Evolutionary conservation across 2,329 filamentous ascomycete species (phyloP).

Genomic region (Talaromyces islandicus): DNA sequence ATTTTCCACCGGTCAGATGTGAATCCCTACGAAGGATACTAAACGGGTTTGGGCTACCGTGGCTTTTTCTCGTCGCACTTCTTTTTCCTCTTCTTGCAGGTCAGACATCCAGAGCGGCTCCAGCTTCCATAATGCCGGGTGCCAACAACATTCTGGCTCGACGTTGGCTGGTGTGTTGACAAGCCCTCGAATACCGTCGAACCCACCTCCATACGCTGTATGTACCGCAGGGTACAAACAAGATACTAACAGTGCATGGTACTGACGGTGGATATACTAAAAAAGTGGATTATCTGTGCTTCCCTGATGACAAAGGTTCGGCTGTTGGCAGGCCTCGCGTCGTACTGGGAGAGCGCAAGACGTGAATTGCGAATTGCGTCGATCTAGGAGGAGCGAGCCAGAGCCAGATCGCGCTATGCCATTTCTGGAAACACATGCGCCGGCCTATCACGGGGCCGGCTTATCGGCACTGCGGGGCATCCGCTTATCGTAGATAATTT

Average conservation of each 20-base stretch:
- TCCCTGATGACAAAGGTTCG: background rate
- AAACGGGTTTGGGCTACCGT: conserved; percentile 16
- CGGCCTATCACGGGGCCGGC: background rate
- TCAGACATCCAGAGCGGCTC: conserved; percentile 36
- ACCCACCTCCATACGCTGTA: background rate
- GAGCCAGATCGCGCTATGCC: background rate
- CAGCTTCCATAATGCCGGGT: conserved; percentile 25
- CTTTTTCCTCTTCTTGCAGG: conserved; percentile 33
- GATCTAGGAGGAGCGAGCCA: background rate
- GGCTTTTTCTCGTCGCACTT: conserved; percentile 34
- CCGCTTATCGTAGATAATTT: background rate
- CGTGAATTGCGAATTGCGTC: background rate
- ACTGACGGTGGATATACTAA: background rate
- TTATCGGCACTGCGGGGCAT: background rate
- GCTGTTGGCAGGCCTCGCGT: no score
- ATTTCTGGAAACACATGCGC: background rate
- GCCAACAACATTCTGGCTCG: conserved; percentile 16
- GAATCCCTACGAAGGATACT: background rate
- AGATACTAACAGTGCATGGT: background rate
- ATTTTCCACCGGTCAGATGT: conserved; percentile 9
- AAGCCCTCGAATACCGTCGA: background rate
- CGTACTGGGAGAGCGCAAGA: background rate
- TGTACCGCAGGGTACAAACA: background rate
- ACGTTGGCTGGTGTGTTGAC: background rate
- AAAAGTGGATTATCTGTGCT: background rate